Evolutionary conservation across 2,329 filamentous ascomycete species (phyloP).

Genomic region (Monosporascus sp.): DNA sequence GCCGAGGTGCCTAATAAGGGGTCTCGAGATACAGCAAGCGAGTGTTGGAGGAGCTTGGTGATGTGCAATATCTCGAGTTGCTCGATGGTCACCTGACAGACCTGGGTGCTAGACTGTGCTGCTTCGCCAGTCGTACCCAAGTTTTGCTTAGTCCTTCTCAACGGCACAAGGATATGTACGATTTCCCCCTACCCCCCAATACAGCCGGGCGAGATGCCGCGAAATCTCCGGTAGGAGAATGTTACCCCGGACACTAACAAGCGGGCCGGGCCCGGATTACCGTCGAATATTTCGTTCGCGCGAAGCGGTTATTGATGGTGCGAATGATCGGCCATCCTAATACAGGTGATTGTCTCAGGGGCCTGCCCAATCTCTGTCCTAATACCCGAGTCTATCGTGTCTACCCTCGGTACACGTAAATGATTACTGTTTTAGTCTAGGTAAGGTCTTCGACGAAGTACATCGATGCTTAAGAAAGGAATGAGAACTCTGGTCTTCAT

Average conservation of each 20-base stretch:
- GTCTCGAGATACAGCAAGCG: too few relatives aligned
- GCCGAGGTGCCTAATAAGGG: too few relatives aligned
- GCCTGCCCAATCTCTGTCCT: background rate
- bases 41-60: too few relatives aligned
- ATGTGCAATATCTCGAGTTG: too few relatives aligned
- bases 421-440: background rate
- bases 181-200: background rate
- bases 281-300: too few relatives aligned
- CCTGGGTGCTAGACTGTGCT: too few relatives aligned
- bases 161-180: background rate
- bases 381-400: background rate
- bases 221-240: background rate
- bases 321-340: background rate
- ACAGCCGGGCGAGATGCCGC: background rate
- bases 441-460: too few relatives aligned
- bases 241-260: background rate
- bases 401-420: background rate
- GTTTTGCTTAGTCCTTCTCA: background rate
- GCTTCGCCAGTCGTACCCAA: background rate
- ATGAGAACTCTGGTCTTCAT: background rate
- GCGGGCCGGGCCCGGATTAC: too few relatives aligned
- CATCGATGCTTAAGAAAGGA: background rate
- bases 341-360: background rate
- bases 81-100: too few relatives aligned
- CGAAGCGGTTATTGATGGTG: background rate